phyloP scores from a whole-genome alignment of 2,329 filamentous ascomycete species.

The Exophiala calicioides region DNA sequence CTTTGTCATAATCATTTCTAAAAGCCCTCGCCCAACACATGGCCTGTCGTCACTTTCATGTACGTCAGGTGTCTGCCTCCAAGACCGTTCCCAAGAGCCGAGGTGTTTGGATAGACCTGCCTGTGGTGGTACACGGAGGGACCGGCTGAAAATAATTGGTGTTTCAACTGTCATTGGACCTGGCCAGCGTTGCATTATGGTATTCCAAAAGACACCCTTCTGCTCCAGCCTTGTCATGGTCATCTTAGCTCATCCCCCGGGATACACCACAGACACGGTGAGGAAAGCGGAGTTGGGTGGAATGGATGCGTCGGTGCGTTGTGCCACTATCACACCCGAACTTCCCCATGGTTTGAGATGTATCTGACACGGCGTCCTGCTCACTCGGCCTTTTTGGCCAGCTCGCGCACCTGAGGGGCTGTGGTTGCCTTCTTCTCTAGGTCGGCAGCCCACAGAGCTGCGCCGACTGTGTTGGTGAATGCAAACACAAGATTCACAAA shows the following conservation, averaged over 20 bases:
- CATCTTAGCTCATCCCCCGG: neutral
- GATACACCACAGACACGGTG: no score
- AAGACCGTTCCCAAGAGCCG: no score
- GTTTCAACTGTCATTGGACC: slow-evolving; percentile 11
- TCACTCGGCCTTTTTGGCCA: slow-evolving; percentile 37
- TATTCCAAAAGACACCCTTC: neutral
- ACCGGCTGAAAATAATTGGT: neutral
- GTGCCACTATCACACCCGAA: no score
- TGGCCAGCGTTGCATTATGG: slow-evolving; percentile 4
- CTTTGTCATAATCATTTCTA: no score
- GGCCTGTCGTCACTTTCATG: no score
- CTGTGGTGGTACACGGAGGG: slow-evolving; percentile 4
- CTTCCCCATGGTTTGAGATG: no score
- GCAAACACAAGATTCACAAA: slow-evolving; percentile 79
- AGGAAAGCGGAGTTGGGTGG: no score
- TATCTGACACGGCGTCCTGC: no score
- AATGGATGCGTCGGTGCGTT: no score
- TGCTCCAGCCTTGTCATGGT: slow-evolving; percentile 3
- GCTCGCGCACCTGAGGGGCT: slow-evolving; percentile 34
- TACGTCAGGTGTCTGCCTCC: no score
- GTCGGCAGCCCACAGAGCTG: slow-evolving; percentile 91
- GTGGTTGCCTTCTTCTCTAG: slow-evolving; percentile 58
- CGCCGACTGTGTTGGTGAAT: slow-evolving; percentile 90
- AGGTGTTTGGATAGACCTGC: no score
- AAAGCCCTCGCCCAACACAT: no score